These are phyloP conservation scores for Metrosideros polymorpha DNA, from an alignment of 441 rosid genomes.

Conservation along the genomic window DNA sequence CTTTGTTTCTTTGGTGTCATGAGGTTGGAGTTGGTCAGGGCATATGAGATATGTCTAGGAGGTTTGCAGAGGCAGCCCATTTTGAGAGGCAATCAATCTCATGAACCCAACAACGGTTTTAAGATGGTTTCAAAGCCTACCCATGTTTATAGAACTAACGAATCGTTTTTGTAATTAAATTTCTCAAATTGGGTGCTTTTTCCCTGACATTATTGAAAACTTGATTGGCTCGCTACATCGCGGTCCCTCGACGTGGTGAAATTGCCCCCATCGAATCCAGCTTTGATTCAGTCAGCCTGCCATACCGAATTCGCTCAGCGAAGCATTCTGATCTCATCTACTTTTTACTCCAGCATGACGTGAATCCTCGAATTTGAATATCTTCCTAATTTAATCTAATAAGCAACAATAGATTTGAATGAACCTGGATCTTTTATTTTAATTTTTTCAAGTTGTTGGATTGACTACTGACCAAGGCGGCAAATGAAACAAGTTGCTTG, in stretches of 20 bases:
- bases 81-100: background rate
- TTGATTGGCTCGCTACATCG: background rate
- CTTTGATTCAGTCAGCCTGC: background rate
- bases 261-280: background rate
- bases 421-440: background rate
- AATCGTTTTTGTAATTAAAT: background rate
- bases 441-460: slow-evolving; percentile 14
- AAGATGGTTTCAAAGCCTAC: background rate
- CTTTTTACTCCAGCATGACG: background rate
- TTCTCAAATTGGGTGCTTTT: background rate
- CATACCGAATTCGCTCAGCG: background rate
- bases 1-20: background rate
- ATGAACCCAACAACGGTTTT: background rate
- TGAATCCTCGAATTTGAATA: background rate
- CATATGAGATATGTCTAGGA: background rate
- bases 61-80: background rate
- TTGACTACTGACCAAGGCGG: slow-evolving; percentile 28
- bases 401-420: background rate
- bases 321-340: background rate
- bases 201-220: background rate
- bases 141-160: background rate
- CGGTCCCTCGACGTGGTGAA: background rate
- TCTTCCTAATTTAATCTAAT: background rate
- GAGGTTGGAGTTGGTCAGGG: background rate
- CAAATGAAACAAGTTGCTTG: slow-evolving; percentile 1